phyloP scores from a whole-genome alignment of 768 basidiomycete genomes.

The Xerocomus spinulosus region DNA sequence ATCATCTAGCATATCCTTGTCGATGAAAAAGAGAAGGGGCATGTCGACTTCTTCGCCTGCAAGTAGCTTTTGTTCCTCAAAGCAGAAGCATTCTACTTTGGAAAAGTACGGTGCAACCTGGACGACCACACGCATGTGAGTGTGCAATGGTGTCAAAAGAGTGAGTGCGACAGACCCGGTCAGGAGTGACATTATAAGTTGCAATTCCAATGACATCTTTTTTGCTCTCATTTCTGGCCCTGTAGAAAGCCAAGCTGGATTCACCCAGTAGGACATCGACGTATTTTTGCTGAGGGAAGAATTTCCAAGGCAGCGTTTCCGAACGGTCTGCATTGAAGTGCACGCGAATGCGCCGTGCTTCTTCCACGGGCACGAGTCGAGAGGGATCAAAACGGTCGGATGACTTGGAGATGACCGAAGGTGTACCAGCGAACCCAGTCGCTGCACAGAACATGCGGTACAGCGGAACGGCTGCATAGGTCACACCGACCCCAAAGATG shows the following conservation, averaged over 20 bases:
- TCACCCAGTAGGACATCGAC: conserved; percentile 93
- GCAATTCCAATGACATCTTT: conserved; percentile 96
- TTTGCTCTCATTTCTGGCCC: conserved; percentile 77
- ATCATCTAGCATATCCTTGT: conserved; percentile 94
- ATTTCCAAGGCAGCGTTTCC: conserved; percentile 89
- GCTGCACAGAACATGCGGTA: conserved; percentile 98
- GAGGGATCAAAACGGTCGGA: conserved; percentile 75
- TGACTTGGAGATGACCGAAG: conserved; percentile 66
- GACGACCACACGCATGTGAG: not conserved
- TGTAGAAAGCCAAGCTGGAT: conserved; percentile 95
- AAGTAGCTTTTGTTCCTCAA: conserved; percentile 94
- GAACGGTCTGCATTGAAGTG: conserved; percentile 93
- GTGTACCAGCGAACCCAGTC: conserved; percentile 95
- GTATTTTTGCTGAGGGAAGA: conserved; percentile 84
- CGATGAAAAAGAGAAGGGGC: conserved; percentile 97
- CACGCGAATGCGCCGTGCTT: conserved; percentile 77
- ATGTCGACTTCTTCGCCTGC: conserved; percentile 97
- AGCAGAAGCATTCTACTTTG: conserved; percentile 99
- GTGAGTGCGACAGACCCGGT: conserved; percentile 57
- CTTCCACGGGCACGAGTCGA: conserved; percentile 71
- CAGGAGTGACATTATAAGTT: conserved; percentile 99
- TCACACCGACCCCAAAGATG: conserved; percentile 70
- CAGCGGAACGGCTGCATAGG: conserved; percentile 96
- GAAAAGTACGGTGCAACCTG: conserved; percentile 98
- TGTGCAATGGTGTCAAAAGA: not conserved